Percentiles rank a stretch among this genome's conserved stretches.
phyloP scores from a whole-genome alignment of 2,329 filamentous ascomycete genomes.

The Eurotiales sp. region DNA sequence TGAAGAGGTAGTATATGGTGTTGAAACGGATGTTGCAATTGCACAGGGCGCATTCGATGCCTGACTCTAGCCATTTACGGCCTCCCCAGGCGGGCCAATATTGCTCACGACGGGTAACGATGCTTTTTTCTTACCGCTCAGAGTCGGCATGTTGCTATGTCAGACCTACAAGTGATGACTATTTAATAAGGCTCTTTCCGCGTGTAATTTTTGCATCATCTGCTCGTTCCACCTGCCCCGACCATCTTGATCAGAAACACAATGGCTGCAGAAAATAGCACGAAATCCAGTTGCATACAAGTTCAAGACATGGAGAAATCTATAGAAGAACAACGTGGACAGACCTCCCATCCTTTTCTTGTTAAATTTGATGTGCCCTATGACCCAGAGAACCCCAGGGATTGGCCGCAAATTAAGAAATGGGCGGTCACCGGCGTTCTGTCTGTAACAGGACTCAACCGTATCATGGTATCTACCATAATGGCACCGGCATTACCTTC shows the following conservation, averaged over 20 bases:
- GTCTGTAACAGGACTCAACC: conserved; percentile 51
- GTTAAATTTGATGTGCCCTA: conserved; percentile 43
- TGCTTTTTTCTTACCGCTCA: not conserved
- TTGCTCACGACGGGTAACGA: not conserved
- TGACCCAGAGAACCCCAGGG: conserved; percentile 29
- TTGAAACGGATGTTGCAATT: not conserved
- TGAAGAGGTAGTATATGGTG: too few species aligned
- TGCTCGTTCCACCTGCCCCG: not conserved
- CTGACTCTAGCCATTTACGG: not conserved
- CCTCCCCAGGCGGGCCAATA: not conserved
- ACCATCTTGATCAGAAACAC: not conserved
- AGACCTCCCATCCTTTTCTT: conserved; percentile 13
- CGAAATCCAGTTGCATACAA: not conserved
- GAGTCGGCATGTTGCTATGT: not conserved
- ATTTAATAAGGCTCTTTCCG: not conserved
- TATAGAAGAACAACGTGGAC: too few species aligned
- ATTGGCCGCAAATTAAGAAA: conserved; percentile 50
- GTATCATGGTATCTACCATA: conserved; percentile 57
- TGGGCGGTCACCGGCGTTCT: conserved; percentile 50
- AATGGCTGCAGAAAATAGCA: not conserved
- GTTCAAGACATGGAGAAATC: not conserved
- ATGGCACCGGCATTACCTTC: conserved; percentile 42
- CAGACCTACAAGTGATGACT: not conserved
- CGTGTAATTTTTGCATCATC: too few species aligned
- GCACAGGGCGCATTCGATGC: not conserved